Evolutionary conservation across 129 eudicot genomes (phyloP).

Genomic region (Flaveria linearis): DNA sequence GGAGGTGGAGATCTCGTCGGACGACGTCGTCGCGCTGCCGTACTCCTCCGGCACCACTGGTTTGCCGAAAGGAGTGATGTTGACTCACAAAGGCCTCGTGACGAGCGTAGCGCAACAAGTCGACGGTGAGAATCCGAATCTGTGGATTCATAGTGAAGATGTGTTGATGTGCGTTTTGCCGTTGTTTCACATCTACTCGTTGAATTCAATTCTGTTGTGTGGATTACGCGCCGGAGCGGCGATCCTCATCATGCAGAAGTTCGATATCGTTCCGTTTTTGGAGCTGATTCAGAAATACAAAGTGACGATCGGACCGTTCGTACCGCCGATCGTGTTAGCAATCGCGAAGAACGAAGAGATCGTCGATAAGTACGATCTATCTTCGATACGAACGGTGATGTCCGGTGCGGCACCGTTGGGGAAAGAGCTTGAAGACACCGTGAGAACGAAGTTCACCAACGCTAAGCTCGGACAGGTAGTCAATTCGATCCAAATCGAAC

Average conservation of each 20-base stretch:
- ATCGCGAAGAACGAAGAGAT: conserved; percentile 69
- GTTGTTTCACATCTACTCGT: conserved; percentile 80
- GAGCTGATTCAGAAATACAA: conserved; percentile 63
- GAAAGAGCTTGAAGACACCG: conserved; percentile 84
- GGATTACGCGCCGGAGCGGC: conserved; percentile 89
- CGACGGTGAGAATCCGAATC: conserved; percentile 94
- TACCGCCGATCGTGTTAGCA: conserved; percentile 84
- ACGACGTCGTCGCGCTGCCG: conserved; percentile 85
- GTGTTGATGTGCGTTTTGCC: conserved; percentile 83
- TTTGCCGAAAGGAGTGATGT: conserved; percentile 91
- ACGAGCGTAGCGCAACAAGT: conserved; percentile 95
- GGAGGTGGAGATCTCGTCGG: conserved; percentile 57
- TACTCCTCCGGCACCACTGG: conserved; percentile 97
- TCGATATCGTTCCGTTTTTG: conserved; percentile 63
- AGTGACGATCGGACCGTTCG: conserved; percentile 85
- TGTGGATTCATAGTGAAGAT: conserved; percentile 72
- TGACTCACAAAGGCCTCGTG: conserved; percentile 83
- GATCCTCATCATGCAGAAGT: conserved; percentile 78
- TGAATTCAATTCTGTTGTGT: conserved; percentile 75
- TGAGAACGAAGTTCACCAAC: conserved; percentile 64
- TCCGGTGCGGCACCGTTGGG: conserved; percentile 98
- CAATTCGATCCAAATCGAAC: background rate
- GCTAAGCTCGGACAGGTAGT: conserved; percentile 89
- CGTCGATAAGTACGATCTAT: conserved; percentile 64
- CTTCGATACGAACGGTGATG: conserved; percentile 67